These are phyloP conservation scores for Hypoxylon sp. DNA, from an alignment of 2,329 filamentous ascomycete genomes.

Conservation along the genomic window DNA sequence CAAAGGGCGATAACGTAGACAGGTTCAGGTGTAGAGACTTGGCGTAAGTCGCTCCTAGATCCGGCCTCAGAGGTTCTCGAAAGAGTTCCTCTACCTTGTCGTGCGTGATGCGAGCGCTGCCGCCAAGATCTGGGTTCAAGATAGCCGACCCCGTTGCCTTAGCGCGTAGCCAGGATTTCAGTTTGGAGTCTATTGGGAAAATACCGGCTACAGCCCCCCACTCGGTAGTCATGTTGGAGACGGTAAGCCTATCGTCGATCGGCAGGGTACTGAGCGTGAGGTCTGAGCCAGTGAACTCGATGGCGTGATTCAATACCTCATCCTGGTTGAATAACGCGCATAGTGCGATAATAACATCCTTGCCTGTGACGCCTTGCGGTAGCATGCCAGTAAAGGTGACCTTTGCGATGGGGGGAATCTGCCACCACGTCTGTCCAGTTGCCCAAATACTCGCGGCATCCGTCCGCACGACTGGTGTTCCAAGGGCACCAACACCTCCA, in stretches of 20 bases:
- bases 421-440: conserved; percentile 85
- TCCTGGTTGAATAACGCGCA: conserved; percentile 77
- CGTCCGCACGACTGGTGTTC: conserved; percentile 84
- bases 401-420: conserved; percentile 83
- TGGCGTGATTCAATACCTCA: conserved; percentile 88
- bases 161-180: conserved; percentile 76
- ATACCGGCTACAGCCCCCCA: conserved; percentile 70
- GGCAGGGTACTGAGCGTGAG: conserved; percentile 77
- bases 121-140: conserved; percentile 56
- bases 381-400: conserved; percentile 69
- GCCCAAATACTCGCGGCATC: conserved; percentile 89
- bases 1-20: conserved; percentile 82
- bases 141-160: conserved; percentile 79
- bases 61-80: conserved; percentile 71
- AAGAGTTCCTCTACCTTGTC: conserved; percentile 76
- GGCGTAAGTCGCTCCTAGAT: conserved; percentile 80
- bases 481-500: conserved; percentile 78
- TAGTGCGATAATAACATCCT: conserved; percentile 93
- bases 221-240: conserved; percentile 83
- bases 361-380: conserved; percentile 62
- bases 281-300: conserved; percentile 86
- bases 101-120: conserved; percentile 73
- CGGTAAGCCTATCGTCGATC: conserved; percentile 77
- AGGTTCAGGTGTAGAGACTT: conserved; percentile 86
- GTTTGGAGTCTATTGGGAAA: conserved; percentile 80